A percentile compares a stretch with the other conserved stretches of the same genome.
phyloP scores from a whole-genome alignment of 2,329 filamentous ascomycete genomes.

The Allantophomopsis lycopodina region DNA sequence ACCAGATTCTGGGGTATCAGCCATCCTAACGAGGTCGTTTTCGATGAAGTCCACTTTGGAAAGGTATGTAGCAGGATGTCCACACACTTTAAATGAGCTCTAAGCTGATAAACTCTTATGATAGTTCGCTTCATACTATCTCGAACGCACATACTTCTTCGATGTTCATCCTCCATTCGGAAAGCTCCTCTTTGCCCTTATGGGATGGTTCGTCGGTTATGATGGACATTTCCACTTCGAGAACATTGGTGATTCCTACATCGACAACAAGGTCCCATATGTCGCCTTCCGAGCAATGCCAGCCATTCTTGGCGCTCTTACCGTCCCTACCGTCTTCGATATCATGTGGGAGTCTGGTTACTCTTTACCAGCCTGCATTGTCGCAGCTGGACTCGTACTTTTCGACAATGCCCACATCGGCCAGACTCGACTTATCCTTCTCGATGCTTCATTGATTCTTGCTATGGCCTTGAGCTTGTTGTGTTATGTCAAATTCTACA shows the following conservation, averaged over 20 bases:
- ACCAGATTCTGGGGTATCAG: slow-evolving; percentile 94
- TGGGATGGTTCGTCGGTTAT: slow-evolving; percentile 96
- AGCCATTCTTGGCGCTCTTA: slow-evolving; percentile 80
- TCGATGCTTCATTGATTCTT: slow-evolving; percentile 87
- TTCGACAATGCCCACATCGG: slow-evolving; percentile 97
- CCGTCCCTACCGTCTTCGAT: slow-evolving; percentile 83
- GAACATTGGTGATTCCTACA: slow-evolving; percentile 98
- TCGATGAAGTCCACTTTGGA: slow-evolving; percentile 98
- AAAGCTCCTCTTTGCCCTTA: slow-evolving; percentile 93
- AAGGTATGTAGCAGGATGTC: slow-evolving; percentile 50
- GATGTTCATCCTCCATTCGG: slow-evolving; percentile 97
- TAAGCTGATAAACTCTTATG: slow-evolving; percentile 4
- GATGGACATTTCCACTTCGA: slow-evolving; percentile 97
- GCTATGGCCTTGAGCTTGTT: slow-evolving; percentile 93
- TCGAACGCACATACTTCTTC: slow-evolving; percentile 98
- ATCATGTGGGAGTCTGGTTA: slow-evolving; percentile 99
- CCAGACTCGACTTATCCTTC: slow-evolving; percentile 85
- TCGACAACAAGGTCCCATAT: slow-evolving; percentile 93
- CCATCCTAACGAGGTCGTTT: slow-evolving; percentile 93
- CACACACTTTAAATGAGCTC: slow-evolving; percentile 5
- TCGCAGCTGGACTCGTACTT: slow-evolving; percentile 75
- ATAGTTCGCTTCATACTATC: slow-evolving; percentile 67
- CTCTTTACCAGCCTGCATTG: slow-evolving; percentile 79
- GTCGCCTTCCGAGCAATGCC: slow-evolving; percentile 91
- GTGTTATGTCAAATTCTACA: slow-evolving; percentile 96